Evolutionary conservation across 2,329 filamentous ascomycete species (phyloP), one percentile per base, ranked within the genome.

Genomic region (Pseudopithomyces maydicus): DNA sequence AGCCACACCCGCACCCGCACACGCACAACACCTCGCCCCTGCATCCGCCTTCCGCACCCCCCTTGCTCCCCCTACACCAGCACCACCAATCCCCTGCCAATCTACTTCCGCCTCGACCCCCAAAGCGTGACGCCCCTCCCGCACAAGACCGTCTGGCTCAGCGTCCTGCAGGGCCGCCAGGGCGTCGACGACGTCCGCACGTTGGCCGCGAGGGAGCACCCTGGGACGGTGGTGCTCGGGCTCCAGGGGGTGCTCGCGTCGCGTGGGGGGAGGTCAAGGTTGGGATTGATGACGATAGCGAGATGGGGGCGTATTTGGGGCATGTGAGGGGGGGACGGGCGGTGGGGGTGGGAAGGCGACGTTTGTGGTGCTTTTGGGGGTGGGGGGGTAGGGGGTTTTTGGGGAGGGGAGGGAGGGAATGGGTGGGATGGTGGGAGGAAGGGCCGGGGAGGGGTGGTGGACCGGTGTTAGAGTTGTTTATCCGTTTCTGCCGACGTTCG

Each of bases 81-180:
- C 33, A 48, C 46, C 20, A 55, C 55, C 11, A 54, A 60, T 43
- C 74, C 83, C 2, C 82, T 87, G 41, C 82, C 87, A 2, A 82
- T 90, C 12, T 92, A 87, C 75, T 84, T 93, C 63, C 86, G 88
- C n/a, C 80, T 91, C 5, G 84, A 90, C 62, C 83, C 85, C 0
- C 80, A 82, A n/a, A 90, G 88, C 3, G 82, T 80, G 12, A 79
- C 88, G 33, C 77, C 81, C 6, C 71, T 70, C 59, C 77, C 71
- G 48, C 71, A 71, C 64, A 82, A 79, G 65, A 66, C 66, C 0
- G 78, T 89, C 38, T 94, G 90, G 89, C 83, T 91, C 41, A 85
- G 83, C 33, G 88, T 87, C 14, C 74, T 93, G 46, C 77, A 78
- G 10, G 77, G 80, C 1, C 80, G 82, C 3, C 80, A 82, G 3